Conservation (phyloP, 2,329 filamentous ascomycete species). For the Talaromyces amestolkiae region DNA sequence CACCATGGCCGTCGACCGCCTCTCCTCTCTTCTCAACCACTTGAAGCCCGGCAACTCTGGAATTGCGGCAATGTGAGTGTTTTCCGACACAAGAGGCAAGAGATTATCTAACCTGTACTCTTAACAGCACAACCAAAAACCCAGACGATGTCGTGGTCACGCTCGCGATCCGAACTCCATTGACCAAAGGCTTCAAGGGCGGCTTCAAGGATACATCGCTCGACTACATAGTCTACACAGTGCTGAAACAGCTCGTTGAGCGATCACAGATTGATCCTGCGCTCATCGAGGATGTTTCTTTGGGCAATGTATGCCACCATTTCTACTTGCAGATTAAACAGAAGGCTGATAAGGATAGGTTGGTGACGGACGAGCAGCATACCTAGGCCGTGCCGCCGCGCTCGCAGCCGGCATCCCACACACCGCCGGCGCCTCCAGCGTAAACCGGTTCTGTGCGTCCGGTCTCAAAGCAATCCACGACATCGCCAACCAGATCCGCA, state of each 20-base stretch:
- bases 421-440: constrained; percentile 73
- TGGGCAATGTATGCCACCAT: constrained; percentile 73
- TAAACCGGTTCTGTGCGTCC: constrained; percentile 97
- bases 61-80: constrained; percentile 71
- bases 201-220: constrained; percentile 92
- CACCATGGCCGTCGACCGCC: constrained; percentile 76
- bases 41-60: constrained; percentile 65
- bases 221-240: constrained; percentile 79
- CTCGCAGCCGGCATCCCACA: constrained; percentile 93
- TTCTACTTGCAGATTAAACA: constrained; percentile 22
- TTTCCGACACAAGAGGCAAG: neutral
- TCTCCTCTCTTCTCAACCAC: constrained; percentile 84
- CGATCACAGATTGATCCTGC: constrained; percentile 75
- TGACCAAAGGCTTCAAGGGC: constrained; percentile 85
- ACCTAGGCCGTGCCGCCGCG: constrained; percentile 83
- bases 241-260: constrained; percentile 72
- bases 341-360: constrained; percentile 51
- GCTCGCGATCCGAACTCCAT: constrained; percentile 80
- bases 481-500: constrained; percentile 81
- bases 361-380: constrained; percentile 78
- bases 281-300: constrained; percentile 82
- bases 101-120: neutral
- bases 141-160: constrained; percentile 97
- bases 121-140: constrained; percentile 76
- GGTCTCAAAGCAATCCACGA: constrained; percentile 94